Evolutionary conservation across 768 basidiomycete species (phyloP).

Genomic region (Gloeopeniophorella convolvens): DNA sequence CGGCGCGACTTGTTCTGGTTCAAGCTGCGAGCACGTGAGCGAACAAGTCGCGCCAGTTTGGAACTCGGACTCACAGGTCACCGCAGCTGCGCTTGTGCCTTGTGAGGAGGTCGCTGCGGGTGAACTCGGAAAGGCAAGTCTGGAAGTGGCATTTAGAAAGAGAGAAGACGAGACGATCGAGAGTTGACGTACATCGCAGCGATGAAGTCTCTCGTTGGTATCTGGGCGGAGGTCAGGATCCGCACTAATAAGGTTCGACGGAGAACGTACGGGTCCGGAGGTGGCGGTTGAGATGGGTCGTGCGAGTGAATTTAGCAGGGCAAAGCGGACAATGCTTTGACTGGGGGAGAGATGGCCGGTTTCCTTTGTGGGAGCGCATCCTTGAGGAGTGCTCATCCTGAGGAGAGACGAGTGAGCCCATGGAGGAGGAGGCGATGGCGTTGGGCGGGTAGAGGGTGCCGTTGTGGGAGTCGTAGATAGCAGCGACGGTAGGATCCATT

Average conservation of each 20-base stretch:
- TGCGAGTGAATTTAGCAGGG: slow-evolving; percentile 61
- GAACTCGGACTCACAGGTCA: slow-evolving; percentile 41
- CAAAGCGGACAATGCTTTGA: slow-evolving; percentile 58
- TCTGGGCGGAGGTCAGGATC: slow-evolving; percentile 32
- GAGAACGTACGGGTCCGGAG: slow-evolving; percentile 50
- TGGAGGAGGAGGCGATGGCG: slow-evolving; percentile 16
- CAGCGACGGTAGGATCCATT: slow-evolving; percentile 9
- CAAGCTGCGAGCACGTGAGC: slow-evolving; percentile 13
- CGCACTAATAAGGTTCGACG: not conserved
- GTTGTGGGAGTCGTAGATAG: slow-evolving; percentile 5
- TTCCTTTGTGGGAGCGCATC: slow-evolving; percentile 47
- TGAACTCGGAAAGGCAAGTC: slow-evolving; percentile 61
- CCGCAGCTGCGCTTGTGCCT: slow-evolving; percentile 62
- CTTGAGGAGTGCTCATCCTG: slow-evolving; percentile 32
- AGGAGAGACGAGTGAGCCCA: slow-evolving; percentile 7
- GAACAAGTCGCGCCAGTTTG: not conserved
- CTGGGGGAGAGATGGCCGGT: slow-evolving; percentile 56
- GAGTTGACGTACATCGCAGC: slow-evolving; percentile 42
- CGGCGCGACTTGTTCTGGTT: slow-evolving; percentile 49
- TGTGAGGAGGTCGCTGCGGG: slow-evolving; percentile 58
- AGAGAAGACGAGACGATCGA: not conserved
- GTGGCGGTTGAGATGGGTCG: slow-evolving; percentile 61
- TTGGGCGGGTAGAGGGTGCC: slow-evolving; percentile 8
- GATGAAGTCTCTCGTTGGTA: slow-evolving; percentile 57
- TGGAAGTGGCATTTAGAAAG: slow-evolving; percentile 23